These are phyloP conservation scores for Phallus indusiatus DNA, from an alignment of 768 basidiomycete species.

Conservation along the genomic window DNA sequence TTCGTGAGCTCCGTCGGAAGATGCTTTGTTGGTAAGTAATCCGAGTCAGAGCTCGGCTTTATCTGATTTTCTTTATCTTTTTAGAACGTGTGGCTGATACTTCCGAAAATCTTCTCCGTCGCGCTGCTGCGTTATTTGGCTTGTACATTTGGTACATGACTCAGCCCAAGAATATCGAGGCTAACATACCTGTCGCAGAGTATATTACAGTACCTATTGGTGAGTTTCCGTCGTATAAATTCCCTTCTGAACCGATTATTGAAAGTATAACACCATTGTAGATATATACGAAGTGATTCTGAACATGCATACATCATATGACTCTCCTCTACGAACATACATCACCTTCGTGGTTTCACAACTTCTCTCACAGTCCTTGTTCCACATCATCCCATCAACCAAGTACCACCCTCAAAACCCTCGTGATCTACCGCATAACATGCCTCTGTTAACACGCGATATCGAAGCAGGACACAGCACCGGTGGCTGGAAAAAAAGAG, in stretches of 20 bases:
- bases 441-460: constrained; percentile 4
- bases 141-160: constrained; percentile 62
- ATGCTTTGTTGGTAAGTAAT: constrained; percentile 53
- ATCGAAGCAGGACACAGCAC: constrained; percentile 2
- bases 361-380: constrained; percentile 38
- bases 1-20: constrained; percentile 53
- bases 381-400: constrained; percentile 52
- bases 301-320: constrained; percentile 37
- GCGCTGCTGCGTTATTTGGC: constrained; percentile 55
- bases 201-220: constrained; percentile 56
- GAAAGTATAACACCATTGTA: constrained; percentile 19
- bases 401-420: constrained; percentile 46
- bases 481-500: constrained; percentile 1
- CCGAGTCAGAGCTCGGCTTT: neutral
- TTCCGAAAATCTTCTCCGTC: constrained; percentile 42
- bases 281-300: constrained; percentile 48
- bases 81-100: constrained; percentile 43
- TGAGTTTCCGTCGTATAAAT: constrained; percentile 21
- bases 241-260: neutral
- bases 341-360: constrained; percentile 38
- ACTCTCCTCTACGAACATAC: constrained; percentile 38
- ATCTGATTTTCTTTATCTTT: neutral
- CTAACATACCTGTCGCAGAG: constrained; percentile 38
- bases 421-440: constrained; percentile 42
- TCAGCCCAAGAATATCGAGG: constrained; percentile 49